Conservation (phyloP, 1,284 basidiomycete genomes). For the Ganoderma lingzhi region DNA sequence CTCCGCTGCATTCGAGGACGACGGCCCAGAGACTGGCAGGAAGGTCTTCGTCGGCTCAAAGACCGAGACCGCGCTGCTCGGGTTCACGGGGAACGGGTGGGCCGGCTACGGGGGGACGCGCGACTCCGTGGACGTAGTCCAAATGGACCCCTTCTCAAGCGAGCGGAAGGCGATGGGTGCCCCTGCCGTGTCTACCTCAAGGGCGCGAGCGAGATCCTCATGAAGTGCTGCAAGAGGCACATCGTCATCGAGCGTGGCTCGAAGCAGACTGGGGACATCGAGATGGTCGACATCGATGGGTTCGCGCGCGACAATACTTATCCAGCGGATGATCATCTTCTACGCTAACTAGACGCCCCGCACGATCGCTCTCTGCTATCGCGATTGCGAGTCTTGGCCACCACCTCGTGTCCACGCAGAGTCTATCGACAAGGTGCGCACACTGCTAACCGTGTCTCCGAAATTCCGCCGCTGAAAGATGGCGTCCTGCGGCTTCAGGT, state of each 20-base stretch:
- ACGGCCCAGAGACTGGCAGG: conserved; percentile 69
- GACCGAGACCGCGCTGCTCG: conserved; percentile 94
- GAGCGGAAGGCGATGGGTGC: conserved; percentile 95
- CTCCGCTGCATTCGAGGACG: conserved; percentile 95
- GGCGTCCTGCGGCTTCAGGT: conserved; percentile 79
- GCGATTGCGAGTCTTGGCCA: conserved; percentile 90
- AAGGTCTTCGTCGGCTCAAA: conserved; percentile 90
- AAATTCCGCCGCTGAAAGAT: conserved; percentile 41
- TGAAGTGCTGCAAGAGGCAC: conserved; percentile 76
- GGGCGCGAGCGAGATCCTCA: conserved; percentile 94
- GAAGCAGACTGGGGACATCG: conserved; percentile 49
- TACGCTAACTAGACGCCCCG: conserved; percentile 96
- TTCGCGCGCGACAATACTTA: conserved; percentile 80
- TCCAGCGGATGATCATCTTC: conserved; percentile 92
- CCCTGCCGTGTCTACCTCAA: conserved; percentile 86
- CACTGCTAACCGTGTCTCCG: neutral
- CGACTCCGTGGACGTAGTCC: conserved; percentile 74
- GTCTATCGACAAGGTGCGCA: conserved; percentile 62
- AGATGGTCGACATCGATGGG: conserved; percentile 68
- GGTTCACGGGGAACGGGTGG: conserved; percentile 91
- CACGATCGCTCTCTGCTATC: conserved; percentile 93
- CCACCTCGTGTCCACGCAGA: conserved; percentile 58
- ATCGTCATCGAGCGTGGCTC: conserved; percentile 68
- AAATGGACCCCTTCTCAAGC: conserved; percentile 96
- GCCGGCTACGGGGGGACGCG: conserved; percentile 76